Conservation (phyloP, 2,329 filamentous ascomycete genomes). For the Microsporum canis region DNA sequence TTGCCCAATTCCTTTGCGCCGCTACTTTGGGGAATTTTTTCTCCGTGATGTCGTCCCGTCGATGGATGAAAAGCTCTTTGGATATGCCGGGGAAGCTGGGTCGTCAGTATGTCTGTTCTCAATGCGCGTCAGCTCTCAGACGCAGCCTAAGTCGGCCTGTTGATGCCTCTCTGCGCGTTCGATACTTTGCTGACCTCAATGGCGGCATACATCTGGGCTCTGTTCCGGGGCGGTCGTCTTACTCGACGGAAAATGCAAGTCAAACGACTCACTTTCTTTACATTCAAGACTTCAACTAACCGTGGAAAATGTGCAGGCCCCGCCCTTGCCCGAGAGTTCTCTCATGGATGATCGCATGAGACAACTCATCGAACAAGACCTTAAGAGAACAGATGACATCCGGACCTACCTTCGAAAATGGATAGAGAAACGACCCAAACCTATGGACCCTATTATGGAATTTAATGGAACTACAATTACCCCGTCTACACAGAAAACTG, state of each 20-base stretch:
- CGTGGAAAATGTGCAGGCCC: not conserved
- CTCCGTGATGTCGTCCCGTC: not conserved
- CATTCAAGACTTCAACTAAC: not conserved
- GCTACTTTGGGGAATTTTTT: not conserved
- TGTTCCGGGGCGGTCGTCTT: not conserved
- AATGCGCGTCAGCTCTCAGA: not conserved
- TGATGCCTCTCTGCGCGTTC: not conserved
- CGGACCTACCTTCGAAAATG: slow-evolving; percentile 33
- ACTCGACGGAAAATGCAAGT: not conserved
- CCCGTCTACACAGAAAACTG: not conserved
- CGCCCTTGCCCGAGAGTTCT: not conserved
- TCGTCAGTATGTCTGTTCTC: not conserved
- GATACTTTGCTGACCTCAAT: not conserved
- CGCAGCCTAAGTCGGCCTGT: not conserved
- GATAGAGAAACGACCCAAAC: slow-evolving; percentile 17
- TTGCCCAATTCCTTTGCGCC: not conserved
- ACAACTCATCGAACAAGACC: slow-evolving; percentile 19
- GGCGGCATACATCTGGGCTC: not conserved
- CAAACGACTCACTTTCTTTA: too few species aligned
- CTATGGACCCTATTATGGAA: not conserved
- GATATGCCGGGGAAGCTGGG: not conserved
- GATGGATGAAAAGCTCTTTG: not conserved
- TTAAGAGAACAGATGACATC: slow-evolving; percentile 29
- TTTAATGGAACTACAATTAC: not conserved
- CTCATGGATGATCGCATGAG: not conserved